These are phyloP conservation scores for Komagataella ulmi DNA, from an alignment of 805 yeast species.

Conservation along the genomic window DNA sequence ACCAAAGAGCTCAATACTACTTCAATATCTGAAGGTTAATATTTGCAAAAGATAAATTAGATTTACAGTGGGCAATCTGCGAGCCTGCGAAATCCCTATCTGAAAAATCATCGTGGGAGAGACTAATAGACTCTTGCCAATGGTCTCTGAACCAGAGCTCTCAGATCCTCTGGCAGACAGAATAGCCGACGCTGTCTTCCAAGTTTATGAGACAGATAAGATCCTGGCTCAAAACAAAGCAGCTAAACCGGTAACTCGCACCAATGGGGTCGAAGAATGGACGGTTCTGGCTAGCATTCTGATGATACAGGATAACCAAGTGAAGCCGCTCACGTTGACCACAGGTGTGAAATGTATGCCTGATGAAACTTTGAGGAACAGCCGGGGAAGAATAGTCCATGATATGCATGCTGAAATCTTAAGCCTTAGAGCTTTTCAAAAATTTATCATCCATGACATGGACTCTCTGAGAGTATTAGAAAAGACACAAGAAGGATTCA, in stretches of 20 bases:
- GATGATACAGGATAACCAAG: slow-evolving; percentile 12
- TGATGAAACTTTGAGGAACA: slow-evolving; percentile 25
- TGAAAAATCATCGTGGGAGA: neutral
- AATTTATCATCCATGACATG: slow-evolving; percentile 35
- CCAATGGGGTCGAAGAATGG: slow-evolving; percentile 69
- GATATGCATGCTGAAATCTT: slow-evolving; percentile 88
- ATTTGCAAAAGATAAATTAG: too few relatives aligned
- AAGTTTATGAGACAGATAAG: slow-evolving; percentile 7
- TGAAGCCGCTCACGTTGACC: slow-evolving; percentile 34
- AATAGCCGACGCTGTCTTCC: slow-evolving; percentile 6
- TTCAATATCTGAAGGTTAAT: too few relatives aligned
- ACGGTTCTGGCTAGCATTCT: slow-evolving; percentile 73
- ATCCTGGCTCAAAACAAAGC: slow-evolving; percentile 2
- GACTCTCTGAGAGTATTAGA: slow-evolving; percentile 8
- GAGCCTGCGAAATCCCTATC: neutral
- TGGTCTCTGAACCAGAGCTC: neutral
- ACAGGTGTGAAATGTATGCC: slow-evolving; percentile 84
- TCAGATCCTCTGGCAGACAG: slow-evolving; percentile 5
- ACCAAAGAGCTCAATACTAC: too few relatives aligned
- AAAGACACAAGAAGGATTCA: slow-evolving; percentile 9
- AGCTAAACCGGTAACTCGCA: neutral
- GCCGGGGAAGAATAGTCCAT: slow-evolving; percentile 57
- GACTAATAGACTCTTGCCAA: neutral
- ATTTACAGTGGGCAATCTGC: neutral
- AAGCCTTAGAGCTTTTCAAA: slow-evolving; percentile 57